phyloP scores from a whole-genome alignment of 2,329 filamentous ascomycete genomes.

The Colletotrichum caudatum region DNA sequence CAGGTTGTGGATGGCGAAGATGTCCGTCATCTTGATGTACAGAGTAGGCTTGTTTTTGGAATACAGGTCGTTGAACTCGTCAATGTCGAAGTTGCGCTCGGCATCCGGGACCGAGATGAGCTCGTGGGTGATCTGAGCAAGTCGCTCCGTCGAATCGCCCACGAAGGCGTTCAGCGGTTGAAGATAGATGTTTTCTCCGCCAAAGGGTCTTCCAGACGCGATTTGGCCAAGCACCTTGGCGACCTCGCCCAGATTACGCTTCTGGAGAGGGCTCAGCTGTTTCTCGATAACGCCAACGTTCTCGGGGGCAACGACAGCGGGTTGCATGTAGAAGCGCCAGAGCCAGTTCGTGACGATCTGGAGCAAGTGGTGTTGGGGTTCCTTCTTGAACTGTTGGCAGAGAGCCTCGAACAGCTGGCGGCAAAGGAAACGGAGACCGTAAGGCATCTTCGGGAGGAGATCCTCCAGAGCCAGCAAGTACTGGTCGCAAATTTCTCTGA shows the following conservation, averaged over 20 bases:
- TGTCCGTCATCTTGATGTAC: conserved; percentile 99
- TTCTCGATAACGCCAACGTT: conserved; percentile 94
- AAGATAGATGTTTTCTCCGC: conserved; percentile 93
- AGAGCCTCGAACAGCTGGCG: conserved; percentile 87
- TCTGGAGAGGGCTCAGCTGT: conserved; percentile 88
- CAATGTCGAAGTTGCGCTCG: conserved; percentile 95
- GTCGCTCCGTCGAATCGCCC: conserved; percentile 82
- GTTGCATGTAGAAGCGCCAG: conserved; percentile 94
- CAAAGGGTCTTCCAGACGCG: conserved; percentile 88
- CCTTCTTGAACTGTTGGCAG: conserved; percentile 80
- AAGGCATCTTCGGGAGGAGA: conserved; percentile 87
- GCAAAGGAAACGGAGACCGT: conserved; percentile 88
- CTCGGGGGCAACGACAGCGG: conserved; percentile 89
- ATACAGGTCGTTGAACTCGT: conserved; percentile 98
- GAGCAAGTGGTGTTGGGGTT: conserved; percentile 81
- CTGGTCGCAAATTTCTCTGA: conserved; percentile 93
- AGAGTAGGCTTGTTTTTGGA: conserved; percentile 95
- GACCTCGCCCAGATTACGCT: conserved; percentile 90
- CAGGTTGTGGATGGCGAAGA: conserved; percentile 94
- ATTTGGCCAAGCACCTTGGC: conserved; percentile 92
- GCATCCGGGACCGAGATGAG: conserved; percentile 87
- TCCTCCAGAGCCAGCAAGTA: conserved; percentile 88
- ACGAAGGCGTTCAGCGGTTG: conserved; percentile 95
- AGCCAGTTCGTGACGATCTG: conserved; percentile 91
- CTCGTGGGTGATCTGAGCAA: conserved; percentile 79